phyloP scores from a whole-genome alignment of 768 basidiomycete species.

The Pleurotus eryngii region DNA sequence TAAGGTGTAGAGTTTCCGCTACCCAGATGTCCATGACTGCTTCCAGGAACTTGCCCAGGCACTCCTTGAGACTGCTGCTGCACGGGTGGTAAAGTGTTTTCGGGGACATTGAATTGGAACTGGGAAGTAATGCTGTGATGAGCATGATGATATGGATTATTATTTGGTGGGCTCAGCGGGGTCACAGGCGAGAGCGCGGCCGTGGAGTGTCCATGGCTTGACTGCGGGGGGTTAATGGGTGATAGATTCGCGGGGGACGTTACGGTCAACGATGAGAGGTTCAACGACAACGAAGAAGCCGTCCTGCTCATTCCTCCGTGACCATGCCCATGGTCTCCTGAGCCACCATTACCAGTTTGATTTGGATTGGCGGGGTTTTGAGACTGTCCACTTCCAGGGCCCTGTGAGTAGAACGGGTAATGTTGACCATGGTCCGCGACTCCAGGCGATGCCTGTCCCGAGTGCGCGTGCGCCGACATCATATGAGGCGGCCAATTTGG shows the following conservation, averaged over 20 bases:
- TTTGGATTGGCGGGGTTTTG: slow-evolving; percentile 26
- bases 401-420: slow-evolving; percentile 7
- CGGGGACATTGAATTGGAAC: slow-evolving; percentile 50
- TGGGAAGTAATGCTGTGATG: slow-evolving; percentile 39
- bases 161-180: slow-evolving; percentile 54
- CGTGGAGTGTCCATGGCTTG: slow-evolving; percentile 23
- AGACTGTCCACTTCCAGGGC: slow-evolving; percentile 16
- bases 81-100: slow-evolving; percentile 19
- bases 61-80: slow-evolving; percentile 20
- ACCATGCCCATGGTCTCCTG: slow-evolving; percentile 24
- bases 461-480: slow-evolving; percentile 9
- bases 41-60: slow-evolving; percentile 5
- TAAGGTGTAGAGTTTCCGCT: slow-evolving; percentile 21
- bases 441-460: slow-evolving; percentile 6
- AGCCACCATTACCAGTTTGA: slow-evolving; percentile 27
- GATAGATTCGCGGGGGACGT: slow-evolving; percentile 65
- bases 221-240: slow-evolving; percentile 48
- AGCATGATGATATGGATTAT: slow-evolving; percentile 34
- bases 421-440: slow-evolving; percentile 4
- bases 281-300: slow-evolving; percentile 55
- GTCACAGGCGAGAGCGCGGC: slow-evolving; percentile 50
- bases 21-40: slow-evolving; percentile 1
- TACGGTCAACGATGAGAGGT: slow-evolving; percentile 64
- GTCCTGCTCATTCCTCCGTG: slow-evolving; percentile 18
- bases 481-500: slow-evolving; percentile 14